These are phyloP conservation scores for Kazachstania bromeliacearum DNA, from an alignment of 805 yeast species.

Conservation along the genomic window DNA sequence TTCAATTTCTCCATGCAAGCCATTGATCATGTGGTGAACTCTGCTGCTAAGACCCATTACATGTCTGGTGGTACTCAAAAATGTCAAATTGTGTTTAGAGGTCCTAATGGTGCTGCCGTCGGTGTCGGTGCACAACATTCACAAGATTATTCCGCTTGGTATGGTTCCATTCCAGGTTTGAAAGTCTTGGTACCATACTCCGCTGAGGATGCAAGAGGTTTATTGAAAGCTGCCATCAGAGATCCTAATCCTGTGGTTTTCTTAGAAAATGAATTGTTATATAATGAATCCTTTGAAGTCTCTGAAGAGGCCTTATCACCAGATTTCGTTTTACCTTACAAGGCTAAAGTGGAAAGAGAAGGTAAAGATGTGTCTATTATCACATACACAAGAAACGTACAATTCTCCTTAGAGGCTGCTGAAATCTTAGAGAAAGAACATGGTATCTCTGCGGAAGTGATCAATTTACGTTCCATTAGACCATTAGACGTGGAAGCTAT, in stretches of 20 bases:
- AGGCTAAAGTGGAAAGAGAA: constrained; percentile 89
- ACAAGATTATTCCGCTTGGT: constrained; percentile 96
- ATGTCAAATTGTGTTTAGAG: constrained; percentile 95
- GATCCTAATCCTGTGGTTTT: constrained; percentile 97
- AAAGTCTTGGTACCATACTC: constrained; percentile 94
- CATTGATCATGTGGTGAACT: constrained; percentile 95
- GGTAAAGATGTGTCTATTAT: constrained; percentile 88
- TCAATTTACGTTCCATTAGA: constrained; percentile 93
- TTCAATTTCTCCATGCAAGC: constrained; percentile 99
- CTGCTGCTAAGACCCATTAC: constrained; percentile 97
- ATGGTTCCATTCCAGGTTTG: constrained; percentile 95
- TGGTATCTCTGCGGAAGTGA: constrained; percentile 85
- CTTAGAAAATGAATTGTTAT: constrained; percentile 90
- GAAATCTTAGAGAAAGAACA: constrained; percentile 71
- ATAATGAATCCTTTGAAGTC: constrained; percentile 85
- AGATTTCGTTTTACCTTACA: constrained; percentile 84
- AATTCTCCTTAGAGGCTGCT: constrained; percentile 83
- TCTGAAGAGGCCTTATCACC: constrained; percentile 81
- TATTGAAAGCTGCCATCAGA: constrained; percentile 91
- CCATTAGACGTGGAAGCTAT: constrained; percentile 89
- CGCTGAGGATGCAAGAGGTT: constrained; percentile 92
- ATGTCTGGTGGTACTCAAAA: constrained; percentile 99
- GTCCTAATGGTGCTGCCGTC: constrained; percentile 99
- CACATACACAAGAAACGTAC: constrained; percentile 86
- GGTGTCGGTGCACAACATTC: constrained; percentile 99